Evolutionary conservation across 352 stramenopile genomes (phyloP), one percentile per base, ranked within the genome.

Genomic region (Phytopythium vexans): DNA sequence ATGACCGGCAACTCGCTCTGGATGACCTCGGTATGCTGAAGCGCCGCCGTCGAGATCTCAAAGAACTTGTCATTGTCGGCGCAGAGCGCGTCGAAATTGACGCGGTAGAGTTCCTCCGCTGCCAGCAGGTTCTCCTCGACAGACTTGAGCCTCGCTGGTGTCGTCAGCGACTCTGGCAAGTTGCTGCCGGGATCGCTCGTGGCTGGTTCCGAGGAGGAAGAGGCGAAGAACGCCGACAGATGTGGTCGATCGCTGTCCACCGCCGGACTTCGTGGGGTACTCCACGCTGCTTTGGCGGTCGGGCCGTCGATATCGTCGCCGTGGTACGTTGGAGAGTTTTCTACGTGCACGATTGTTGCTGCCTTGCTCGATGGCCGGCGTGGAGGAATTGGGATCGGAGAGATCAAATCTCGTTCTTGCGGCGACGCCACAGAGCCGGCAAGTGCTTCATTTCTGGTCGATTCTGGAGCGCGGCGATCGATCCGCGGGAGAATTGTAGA

Each of bases 41-140:
- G 62, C 27, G 80, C 77, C 3, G 75, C 77, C 4, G 39, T 52
- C 1, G 75, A 60, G 46, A 90, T 83, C 52, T 88, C 77, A 6
- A 90, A 45, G 44, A 88, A 88, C 49, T 83, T 88, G 47, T 72
- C 60, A 35, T 76, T 78, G 32, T 71, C 69, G 1, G 68, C 50
- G 12, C 53, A 41, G 4, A 90, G 63, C 10, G 58, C 49, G 12
- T 79, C 56, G 42, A 88, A 58, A 36, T 91, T 72, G 16, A 91
- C 49, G 15, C 48, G 54, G 58, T 86, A 88, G 15, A 70, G 63
- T 50, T 78, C 62, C 40, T 78, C 69, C 1, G 67, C 68, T 16
- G 62, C 55, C 14, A 57, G 60, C 32, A 89, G 66, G 4, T 34
- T 74, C 32, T 77, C 67, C 50, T 89, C 72, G 14, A 82, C 60